phyloP scores from a whole-genome alignment of 495 filamentous ascomycete genomes.

The Penicillium fimorum region DNA sequence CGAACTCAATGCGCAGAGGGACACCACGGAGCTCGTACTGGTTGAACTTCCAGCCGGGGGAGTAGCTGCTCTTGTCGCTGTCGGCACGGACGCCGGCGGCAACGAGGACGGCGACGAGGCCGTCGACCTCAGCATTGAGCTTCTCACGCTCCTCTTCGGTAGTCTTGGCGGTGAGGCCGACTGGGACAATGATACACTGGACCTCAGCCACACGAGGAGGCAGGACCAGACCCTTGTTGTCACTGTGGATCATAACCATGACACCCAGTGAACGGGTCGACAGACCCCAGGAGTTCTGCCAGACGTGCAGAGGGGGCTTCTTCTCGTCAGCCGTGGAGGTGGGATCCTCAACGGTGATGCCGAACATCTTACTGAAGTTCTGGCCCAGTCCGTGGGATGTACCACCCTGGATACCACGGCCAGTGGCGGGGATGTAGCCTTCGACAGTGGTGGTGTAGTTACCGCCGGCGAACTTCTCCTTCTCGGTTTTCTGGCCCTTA shows the following conservation, averaged over 20 bases:
- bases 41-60: conserved; percentile 96
- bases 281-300: conserved; percentile 98
- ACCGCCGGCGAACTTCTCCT: conserved; percentile 96
- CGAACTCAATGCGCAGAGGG: conserved; percentile 89
- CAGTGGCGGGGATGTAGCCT: conserved; percentile 84
- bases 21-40: conserved; percentile 96
- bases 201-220: conserved; percentile 84
- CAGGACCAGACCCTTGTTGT: conserved; percentile 89
- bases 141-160: conserved; percentile 70
- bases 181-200: conserved; percentile 87
- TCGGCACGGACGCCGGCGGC: conserved; percentile 67
- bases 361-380: conserved; percentile 98
- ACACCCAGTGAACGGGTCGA: conserved; percentile 94
- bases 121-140: conserved; percentile 68
- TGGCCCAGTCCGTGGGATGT: conserved; percentile 94
- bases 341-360: conserved; percentile 94
- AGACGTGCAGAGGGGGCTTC: conserved; percentile 71
- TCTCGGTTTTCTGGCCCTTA: conserved; percentile 80
- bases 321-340: conserved; percentile 70
- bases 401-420: conserved; percentile 92
- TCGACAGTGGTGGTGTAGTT: conserved; percentile 94
- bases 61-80: conserved; percentile 79
- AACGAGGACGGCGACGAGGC: conserved; percentile 60
- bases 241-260: conserved; percentile 96
- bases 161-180: conserved; percentile 85